Base-by-base conservation (phyloP, 768 basidiomycete genomes). In the Leccinum uliginosum region DNA sequence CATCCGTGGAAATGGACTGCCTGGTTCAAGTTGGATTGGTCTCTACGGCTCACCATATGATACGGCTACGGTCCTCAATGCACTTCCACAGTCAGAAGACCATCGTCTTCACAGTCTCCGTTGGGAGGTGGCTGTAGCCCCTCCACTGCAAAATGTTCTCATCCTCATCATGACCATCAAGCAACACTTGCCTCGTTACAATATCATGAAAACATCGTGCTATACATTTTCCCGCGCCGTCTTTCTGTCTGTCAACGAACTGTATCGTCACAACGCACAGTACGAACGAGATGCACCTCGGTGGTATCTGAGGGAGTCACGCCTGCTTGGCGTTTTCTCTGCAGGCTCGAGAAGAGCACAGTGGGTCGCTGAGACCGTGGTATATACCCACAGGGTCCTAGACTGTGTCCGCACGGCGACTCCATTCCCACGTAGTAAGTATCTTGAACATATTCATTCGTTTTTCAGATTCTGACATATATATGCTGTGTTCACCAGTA, bases 141-240 rank as follows among this genome's bases (percentile, higher is more conserved):
- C 38, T 10, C 38, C 38, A 40, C 38, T 40, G 4, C 17, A 4
- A 8, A 3, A n/a, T 15, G 15, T 14, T 35, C 3, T n/a, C 9
- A 0, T 3, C 8, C 17, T 38, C 38, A 38, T 38, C 17, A 4
- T 0, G 0, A 1, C 0, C 10, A 3, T 38, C 17, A 10, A n/a
- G 17, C 4, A 38, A 0, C 0, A 0, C 4, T 10, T 38, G 9
- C 35, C 35, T 4, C 8, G 8, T n/a, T n/a, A n/a, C 35, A n/a
- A 17, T 9, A 4, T 38, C 17, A 17, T 17, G 3, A 38, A 38
- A 4, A 38, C 35, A 1, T 38, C 35, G 1, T 38, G 35, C 8
- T 38, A 38, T 6, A 1, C 35, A 1, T 38, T 38, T n/a, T 8
- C 35, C 2, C 35, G 35, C 17, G 35, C 8, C 8, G 9, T 38